These are phyloP conservation scores for Coemansia sp. DNA, from an alignment of 192 early-diverging fungal species.

Conservation along the genomic window DNA sequence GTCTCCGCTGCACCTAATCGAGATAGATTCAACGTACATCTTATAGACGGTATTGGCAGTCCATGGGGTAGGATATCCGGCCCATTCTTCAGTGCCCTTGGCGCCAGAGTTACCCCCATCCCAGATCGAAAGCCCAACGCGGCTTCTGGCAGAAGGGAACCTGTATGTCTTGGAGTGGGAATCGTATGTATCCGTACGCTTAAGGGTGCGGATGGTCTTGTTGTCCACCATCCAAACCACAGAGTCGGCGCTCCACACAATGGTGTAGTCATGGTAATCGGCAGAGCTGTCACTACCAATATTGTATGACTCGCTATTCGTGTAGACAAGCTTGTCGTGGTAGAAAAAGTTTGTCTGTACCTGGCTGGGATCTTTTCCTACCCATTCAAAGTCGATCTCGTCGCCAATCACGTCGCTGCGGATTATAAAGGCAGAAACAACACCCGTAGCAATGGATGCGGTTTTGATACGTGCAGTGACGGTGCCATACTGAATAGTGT, in stretches of 20 bases:
- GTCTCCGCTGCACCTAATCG: constrained; percentile 46
- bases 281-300: constrained; percentile 49
- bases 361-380: constrained; percentile 57
- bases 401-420: constrained; percentile 57
- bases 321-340: constrained; percentile 60
- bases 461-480: constrained; percentile 67
- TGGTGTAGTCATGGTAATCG: constrained; percentile 62
- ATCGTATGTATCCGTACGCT: constrained; percentile 55
- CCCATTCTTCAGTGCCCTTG: constrained; percentile 61
- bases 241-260: constrained; percentile 61
- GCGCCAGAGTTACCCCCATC: constrained; percentile 63
- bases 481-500: constrained; percentile 61
- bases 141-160: constrained; percentile 58
- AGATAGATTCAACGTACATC: constrained; percentile 60
- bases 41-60: constrained; percentile 43
- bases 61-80: constrained; percentile 65
- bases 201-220: constrained; percentile 56
- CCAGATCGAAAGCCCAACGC: constrained; percentile 68
- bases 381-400: constrained; percentile 73
- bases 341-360: constrained; percentile 72
- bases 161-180: constrained; percentile 33
- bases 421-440: constrained; percentile 63
- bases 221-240: constrained; percentile 65
- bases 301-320: constrained; percentile 43
- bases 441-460: constrained; percentile 56